A percentile compares a stretch with the other conserved stretches of the same genome.
Conservation (phyloP, 768 basidiomycete species). For the Candolleomyces eurysporus region DNA sequence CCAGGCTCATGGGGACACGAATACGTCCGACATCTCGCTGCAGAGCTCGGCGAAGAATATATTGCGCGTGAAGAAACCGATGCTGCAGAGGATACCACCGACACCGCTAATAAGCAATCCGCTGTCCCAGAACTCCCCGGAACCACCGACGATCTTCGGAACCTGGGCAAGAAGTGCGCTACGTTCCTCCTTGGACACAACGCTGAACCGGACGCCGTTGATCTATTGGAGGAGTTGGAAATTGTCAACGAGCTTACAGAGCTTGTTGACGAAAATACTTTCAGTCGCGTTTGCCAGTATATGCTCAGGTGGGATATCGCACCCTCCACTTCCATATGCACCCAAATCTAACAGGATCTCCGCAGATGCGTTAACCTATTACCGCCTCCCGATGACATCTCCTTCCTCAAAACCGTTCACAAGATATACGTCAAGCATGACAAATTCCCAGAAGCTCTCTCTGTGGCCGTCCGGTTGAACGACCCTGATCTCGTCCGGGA, state of each 20-base stretch:
- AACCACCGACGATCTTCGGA: conserved; percentile 70
- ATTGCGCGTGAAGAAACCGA: conserved; percentile 56
- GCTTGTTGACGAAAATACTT: conserved; percentile 87
- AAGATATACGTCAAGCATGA: conserved; percentile 83
- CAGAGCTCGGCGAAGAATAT: conserved; percentile 95
- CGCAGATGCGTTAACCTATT: conserved; percentile 75
- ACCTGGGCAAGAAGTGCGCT: conserved; percentile 80
- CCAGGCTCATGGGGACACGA: conserved; percentile 99
- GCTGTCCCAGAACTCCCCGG: conserved; percentile 42
- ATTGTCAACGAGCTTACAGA: conserved; percentile 75
- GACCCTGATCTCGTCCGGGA: conserved; percentile 77
- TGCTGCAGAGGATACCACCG: conserved; percentile 13
- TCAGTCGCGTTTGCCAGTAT: conserved; percentile 86
- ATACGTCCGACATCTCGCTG: conserved; percentile 94
- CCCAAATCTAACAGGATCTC: not conserved
- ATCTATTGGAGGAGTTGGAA: conserved; percentile 91
- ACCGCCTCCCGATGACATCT: conserved; percentile 87
- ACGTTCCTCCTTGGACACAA: conserved; percentile 90
- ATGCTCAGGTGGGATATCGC: conserved; percentile 71
- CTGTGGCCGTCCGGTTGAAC: conserved; percentile 80
- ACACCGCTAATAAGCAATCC: not conserved
- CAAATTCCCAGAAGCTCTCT: conserved; percentile 89
- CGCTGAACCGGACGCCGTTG: conserved; percentile 97
- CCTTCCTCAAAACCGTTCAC: conserved; percentile 88
- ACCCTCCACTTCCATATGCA: no score